Base-by-base conservation (phyloP, 1,284 basidiomycete genomes). In the Moesziomyces parantarcticus region DNA sequence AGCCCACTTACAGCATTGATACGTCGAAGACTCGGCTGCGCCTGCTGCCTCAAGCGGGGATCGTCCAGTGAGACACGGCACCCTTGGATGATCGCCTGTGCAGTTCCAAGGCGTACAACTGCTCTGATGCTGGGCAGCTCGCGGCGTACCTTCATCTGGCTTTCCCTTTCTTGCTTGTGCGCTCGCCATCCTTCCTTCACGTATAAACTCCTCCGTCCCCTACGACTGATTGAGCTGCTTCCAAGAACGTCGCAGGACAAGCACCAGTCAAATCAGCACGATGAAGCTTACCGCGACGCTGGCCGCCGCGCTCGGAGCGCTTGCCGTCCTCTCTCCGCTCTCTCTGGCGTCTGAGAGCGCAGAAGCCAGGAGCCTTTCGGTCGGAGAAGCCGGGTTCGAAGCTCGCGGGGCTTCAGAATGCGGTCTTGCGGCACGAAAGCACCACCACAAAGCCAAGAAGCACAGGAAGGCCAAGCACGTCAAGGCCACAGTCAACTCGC, bases 271-370 rank as follows among this genome's bases (percentile, higher is more conserved):
- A 7, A 18, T 18, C 36, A 18, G 4, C 36, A 36, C 34, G 10
- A 66, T 66, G 63, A 66, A 52, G 41, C 14, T 58, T 34, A 26
- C 58, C 16, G 23, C 54, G 14, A n/a, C 48, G 2, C 23, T 67
- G 13, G 44, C 49, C n/a, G 62, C 48, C 3, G 32, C 58, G 20
- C 47, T 53, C 5, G 48, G 65, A 43, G 40, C 65, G 39, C 55
- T 68, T 29, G 55, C 59, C 44, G 43, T 58, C 23, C 44, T 68
- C 23, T 36, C 55, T n/a, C 58, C 65, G 5, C 49, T 67, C 18
- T 25, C 51, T 22, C 7, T 41, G 3, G 65, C 65, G 9, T 32
- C 44, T 6, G 1, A 32, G 8, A 44, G 26, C 10, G 20, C 42
- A 26, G 39, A 32, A 10, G 25, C 42, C 8, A 41, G 54, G 25